These are phyloP conservation scores for Hemerocallis citrina DNA, from an alignment of 106 monocot genomes.

Conservation along the genomic window DNA sequence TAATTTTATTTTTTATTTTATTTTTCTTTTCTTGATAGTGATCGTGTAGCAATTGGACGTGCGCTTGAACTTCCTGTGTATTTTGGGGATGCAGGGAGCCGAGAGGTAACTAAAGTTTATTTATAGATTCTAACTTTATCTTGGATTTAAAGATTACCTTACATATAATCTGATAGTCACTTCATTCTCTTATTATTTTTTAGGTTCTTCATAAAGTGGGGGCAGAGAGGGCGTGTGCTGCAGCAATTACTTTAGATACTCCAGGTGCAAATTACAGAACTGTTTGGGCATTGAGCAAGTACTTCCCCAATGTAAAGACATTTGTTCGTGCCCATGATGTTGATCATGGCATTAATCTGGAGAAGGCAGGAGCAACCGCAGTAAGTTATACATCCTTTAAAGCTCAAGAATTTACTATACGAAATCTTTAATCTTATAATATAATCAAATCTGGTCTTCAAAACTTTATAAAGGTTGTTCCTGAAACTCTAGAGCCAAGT, in stretches of 20 bases:
- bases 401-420: neutral
- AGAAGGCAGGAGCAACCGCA: slow-evolving; percentile 90
- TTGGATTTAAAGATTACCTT: neutral
- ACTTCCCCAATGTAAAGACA: slow-evolving; percentile 93
- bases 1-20: too few species aligned
- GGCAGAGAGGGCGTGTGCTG: slow-evolving; percentile 89
- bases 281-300: slow-evolving; percentile 95
- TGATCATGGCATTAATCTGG: slow-evolving; percentile 89
- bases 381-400: slow-evolving; percentile 25
- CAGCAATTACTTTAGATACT: slow-evolving; percentile 82
- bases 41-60: slow-evolving; percentile 81
- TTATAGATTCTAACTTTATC: too few species aligned
- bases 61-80: slow-evolving; percentile 91
- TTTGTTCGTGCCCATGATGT: slow-evolving; percentile 97
- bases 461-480: slow-evolving; percentile 65
- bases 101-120: slow-evolving; percentile 61
- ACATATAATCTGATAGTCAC: neutral
- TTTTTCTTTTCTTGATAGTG: slow-evolving; percentile 36
- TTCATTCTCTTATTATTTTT: neutral
- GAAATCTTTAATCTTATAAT: neutral
- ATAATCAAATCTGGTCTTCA: neutral
- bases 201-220: slow-evolving; percentile 99
- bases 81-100: slow-evolving; percentile 95
- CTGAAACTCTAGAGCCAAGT: slow-evolving; percentile 98
- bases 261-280: slow-evolving; percentile 94